phyloP scores from a whole-genome alignment of 805 yeast species.

The Suhomyces kilbournensis region DNA sequence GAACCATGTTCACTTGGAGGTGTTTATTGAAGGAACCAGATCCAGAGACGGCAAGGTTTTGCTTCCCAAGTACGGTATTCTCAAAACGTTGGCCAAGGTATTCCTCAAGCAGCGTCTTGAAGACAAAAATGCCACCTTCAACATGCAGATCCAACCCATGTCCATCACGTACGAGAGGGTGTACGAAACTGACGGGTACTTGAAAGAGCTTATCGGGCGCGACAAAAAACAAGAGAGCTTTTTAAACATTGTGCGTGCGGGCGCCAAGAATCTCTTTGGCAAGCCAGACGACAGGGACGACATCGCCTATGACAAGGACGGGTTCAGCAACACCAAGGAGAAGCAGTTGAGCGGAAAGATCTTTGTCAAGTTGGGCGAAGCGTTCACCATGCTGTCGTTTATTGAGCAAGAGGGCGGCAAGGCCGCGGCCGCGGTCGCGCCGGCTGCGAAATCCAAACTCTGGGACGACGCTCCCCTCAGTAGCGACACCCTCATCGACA shows the following conservation, averaged over 20 bases:
- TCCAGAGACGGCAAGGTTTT: constrained; percentile 64
- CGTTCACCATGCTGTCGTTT: constrained; percentile 28
- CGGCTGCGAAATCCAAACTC: neutral
- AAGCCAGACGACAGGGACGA: constrained; percentile 8
- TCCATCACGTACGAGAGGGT: constrained; percentile 60
- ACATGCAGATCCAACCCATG: constrained; percentile 47
- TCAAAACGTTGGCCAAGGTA: constrained; percentile 50
- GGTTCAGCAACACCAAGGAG: constrained; percentile 28
- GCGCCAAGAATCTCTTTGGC: constrained; percentile 28
- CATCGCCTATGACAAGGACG: constrained; percentile 15
- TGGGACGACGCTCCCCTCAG: neutral
- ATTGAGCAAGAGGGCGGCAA: constrained; percentile 11
- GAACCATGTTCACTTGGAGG: constrained; percentile 52
- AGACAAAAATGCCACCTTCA: constrained; percentile 19
- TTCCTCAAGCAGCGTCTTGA: constrained; percentile 36
- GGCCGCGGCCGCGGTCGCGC: constrained; percentile 3
- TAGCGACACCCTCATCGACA: constrained; percentile 4
- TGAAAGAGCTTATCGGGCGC: constrained; percentile 53
- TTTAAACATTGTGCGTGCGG: constrained; percentile 33
- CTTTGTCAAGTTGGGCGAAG: constrained; percentile 33
- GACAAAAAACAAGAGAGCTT: constrained; percentile 56
- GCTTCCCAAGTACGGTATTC: constrained; percentile 60
- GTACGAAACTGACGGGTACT: constrained; percentile 53
- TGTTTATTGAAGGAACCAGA: constrained; percentile 65
- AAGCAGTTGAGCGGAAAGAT: constrained; percentile 34